phyloP scores from a whole-genome alignment of 164 flowering plant genomes.

The Tetrastigma voinierianum region DNA sequence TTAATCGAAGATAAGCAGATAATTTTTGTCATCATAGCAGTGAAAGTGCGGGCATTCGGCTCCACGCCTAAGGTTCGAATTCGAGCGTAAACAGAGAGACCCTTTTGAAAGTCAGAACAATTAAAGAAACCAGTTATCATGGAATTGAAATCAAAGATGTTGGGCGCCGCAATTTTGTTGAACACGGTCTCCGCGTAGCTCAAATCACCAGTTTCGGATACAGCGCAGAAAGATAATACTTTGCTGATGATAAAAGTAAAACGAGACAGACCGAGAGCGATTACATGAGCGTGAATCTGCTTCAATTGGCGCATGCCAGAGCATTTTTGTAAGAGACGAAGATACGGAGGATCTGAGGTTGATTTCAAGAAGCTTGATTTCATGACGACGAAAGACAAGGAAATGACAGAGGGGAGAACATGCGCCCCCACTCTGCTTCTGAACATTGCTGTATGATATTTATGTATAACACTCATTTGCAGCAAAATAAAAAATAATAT shows the following conservation, averaged over 20 bases:
- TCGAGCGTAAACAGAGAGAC: constrained; percentile 14
- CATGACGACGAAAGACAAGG: too few species aligned
- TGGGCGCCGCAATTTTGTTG: constrained; percentile 15
- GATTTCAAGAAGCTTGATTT: background rate
- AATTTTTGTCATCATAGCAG: constrained; percentile 13
- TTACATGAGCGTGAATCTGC: constrained; percentile 10
- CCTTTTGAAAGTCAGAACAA: constrained; percentile 14
- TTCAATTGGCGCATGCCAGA: constrained; percentile 13
- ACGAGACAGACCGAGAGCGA: constrained; percentile 13
- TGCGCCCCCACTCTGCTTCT: too few species aligned
- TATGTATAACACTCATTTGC: too few species aligned
- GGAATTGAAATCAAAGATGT: constrained; percentile 21
- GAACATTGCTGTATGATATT: too few species aligned
- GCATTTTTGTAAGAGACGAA: constrained; percentile 12
- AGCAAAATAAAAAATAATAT: too few species aligned
- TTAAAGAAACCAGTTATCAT: constrained; percentile 21
- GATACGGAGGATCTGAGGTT: background rate
- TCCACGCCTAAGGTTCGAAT: constrained; percentile 10
- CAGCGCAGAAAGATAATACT: constrained; percentile 11
- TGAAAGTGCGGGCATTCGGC: constrained; percentile 20
- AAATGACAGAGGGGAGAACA: too few species aligned
- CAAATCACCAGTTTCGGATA: constrained; percentile 10
- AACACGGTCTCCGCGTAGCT: constrained; percentile 13
- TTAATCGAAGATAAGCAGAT: constrained; percentile 6
- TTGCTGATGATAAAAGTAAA: constrained; percentile 12